Base-by-base conservation (phyloP, 495 filamentous ascomycete genomes). In the Amniculicola lignicola region DNA sequence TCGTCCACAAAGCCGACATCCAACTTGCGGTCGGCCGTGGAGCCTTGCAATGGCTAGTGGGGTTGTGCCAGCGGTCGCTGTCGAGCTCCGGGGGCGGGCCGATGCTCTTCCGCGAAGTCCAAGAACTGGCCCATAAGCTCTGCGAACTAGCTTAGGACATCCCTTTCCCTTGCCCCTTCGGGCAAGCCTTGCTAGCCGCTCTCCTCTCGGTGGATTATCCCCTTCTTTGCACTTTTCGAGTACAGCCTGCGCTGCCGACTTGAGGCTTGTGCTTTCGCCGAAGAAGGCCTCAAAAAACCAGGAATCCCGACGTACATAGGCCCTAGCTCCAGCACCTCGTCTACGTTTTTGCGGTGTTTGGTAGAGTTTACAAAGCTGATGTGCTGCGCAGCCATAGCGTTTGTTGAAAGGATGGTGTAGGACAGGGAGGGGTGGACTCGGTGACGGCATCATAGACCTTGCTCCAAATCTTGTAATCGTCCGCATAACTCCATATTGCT, bases 341-440 rank as follows among this genome's bases (percentile, higher is more conserved):
- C n/a, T n/a, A n/a, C n/a, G n/a, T n/a, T n/a, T n/a, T n/a, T n/a
- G n/a, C n/a, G n/a, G n/a, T n/a, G n/a, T n/a, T n/a, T n/a, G n/a
- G n/a, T n/a, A n/a, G n/a, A n/a, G n/a, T n/a, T n/a, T n/a, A 54
- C 66, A 52, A 75, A 72, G 56, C 72, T 72, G 62, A 67, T 38
- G 69, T 72, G 47, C 76, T 77, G 53, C 58, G 64, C 37, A 67
- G 64, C 68, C 62, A 72, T 57, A 65, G 72, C 1, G 71, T 76
- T 62, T 79, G 67, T 19, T 67, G 67, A 57, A 67, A 68, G 40
- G 62, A 63, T 46, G 66, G 65, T 61, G 65, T 48, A 66, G 53
- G 67, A 54, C 59, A 66, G 45, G 70, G 67, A 18, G 68, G 68
- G 29, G 70, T 72, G 15, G 66, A 65, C 65, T 71, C 63, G 47